phyloP scores from a whole-genome alignment of 2,329 filamentous ascomycete species.

The Corinectria fuckeliana region DNA sequence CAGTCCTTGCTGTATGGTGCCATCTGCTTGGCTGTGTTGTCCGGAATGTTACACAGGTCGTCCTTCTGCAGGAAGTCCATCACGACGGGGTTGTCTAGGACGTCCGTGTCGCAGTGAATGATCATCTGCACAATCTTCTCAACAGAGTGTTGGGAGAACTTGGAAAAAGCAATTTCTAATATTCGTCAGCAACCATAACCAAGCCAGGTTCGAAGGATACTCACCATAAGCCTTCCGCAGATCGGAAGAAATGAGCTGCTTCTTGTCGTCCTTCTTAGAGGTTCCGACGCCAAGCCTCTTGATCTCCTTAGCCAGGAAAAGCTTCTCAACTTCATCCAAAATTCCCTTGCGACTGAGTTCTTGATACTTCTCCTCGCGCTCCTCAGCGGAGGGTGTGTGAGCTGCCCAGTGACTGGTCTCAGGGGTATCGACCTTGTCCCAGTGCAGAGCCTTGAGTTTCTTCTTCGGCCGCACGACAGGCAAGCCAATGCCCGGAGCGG shows the following conservation, averaged over 20 bases:
- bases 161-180: constrained; percentile 85
- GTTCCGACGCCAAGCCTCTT: constrained; percentile 77
- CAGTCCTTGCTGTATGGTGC: constrained; percentile 96
- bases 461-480: constrained; percentile 92
- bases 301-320: constrained; percentile 97
- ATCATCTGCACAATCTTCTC: constrained; percentile 92
- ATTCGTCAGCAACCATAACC: constrained; percentile 38
- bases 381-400: constrained; percentile 83
- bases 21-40: constrained; percentile 89
- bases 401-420: constrained; percentile 92
- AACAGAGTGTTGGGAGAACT: constrained; percentile 83
- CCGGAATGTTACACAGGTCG: constrained; percentile 89
- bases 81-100: constrained; percentile 87
- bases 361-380: constrained; percentile 93
- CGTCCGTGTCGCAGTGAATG: constrained; percentile 90
- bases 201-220: constrained; percentile 32
- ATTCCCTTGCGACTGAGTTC: constrained; percentile 95
- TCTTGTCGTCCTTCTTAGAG: constrained; percentile 91
- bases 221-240: constrained; percentile 84
- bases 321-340: constrained; percentile 94
- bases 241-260: constrained; percentile 92
- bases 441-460: constrained; percentile 99
- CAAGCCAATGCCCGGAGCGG: constrained; percentile 67
- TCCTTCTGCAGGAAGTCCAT: constrained; percentile 97
- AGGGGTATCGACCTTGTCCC: constrained; percentile 96